phyloP scores from a whole-genome alignment of 1,139 yeast species.

The Ogataea hybrid region DNA sequence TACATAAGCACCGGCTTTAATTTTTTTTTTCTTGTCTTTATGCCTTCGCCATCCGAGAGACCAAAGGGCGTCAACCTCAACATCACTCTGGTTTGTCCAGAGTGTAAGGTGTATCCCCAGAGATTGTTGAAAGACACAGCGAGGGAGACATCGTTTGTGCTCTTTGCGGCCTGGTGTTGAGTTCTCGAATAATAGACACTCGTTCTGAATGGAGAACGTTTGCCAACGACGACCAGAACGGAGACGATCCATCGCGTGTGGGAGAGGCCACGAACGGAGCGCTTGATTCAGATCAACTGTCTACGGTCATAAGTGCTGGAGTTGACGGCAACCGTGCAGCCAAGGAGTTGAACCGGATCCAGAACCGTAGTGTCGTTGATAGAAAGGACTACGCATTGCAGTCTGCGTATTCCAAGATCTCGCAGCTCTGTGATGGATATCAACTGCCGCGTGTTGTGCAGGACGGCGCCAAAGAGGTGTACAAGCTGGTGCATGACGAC shows the following conservation, averaged over 20 bases:
- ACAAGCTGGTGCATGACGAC: conserved; percentile 88
- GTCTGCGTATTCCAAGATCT: conserved; percentile 85
- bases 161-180: conserved; percentile 88
- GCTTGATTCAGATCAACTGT: conserved; percentile 86
- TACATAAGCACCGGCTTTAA: conserved; percentile 1
- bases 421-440: conserved; percentile 97
- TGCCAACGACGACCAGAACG: conserved; percentile 94
- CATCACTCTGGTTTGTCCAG: conserved; percentile 91
- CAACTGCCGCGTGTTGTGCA: conserved; percentile 93
- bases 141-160: conserved; percentile 99
- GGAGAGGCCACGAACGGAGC: conserved; percentile 98
- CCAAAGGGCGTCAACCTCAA: conserved; percentile 55
- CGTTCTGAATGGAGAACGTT: conserved; percentile 99
- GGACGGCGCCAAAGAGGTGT: conserved; percentile 97
- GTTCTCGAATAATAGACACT: conserved; percentile 91
- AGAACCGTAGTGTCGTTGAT: conserved; percentile 80
- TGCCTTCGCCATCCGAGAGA: conserved; percentile 20
- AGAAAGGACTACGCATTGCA: conserved; percentile 84
- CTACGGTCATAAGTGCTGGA: conserved; percentile 87
- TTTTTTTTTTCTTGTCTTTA: conserved; percentile 9
- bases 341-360: conserved; percentile 86
- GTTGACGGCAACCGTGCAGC: conserved; percentile 77
- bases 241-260: conserved; percentile 98
- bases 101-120: conserved; percentile 97
- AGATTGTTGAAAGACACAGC: conserved; percentile 88